Conservation (phyloP, 2,329 filamentous ascomycete species). For the Ascocoryne sarcoides region DNA sequence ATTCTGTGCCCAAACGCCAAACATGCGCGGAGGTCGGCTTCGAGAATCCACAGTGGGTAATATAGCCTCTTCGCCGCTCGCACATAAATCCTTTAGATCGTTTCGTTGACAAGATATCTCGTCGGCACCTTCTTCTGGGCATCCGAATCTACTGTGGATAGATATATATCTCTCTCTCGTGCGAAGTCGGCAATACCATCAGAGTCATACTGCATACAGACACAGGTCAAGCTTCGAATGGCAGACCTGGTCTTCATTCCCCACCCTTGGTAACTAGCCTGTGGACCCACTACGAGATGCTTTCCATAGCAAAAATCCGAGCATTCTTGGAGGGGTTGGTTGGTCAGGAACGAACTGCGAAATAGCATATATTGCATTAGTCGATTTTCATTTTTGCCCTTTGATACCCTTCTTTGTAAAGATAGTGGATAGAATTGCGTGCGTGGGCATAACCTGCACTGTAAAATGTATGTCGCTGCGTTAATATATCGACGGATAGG, state of each 20-base stretch:
- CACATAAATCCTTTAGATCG: slow-evolving; percentile 36
- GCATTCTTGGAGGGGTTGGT: not conserved
- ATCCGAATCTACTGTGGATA: not conserved
- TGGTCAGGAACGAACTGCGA: not conserved
- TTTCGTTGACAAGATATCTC: slow-evolving; percentile 29
- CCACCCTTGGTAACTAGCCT: too few species aligned
- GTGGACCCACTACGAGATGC: too few species aligned
- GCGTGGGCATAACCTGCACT: slow-evolving; percentile 9
- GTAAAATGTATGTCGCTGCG: slow-evolving; percentile 6
- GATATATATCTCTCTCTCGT: not conserved
- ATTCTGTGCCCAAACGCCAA: slow-evolving; percentile 53
- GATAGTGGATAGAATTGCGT: too few species aligned
- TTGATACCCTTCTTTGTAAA: slow-evolving; percentile 15
- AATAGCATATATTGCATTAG: not conserved
- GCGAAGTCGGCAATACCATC: slow-evolving; percentile 2
- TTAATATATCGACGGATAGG: too few species aligned
- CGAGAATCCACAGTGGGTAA: slow-evolving; percentile 30
- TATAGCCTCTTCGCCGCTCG: slow-evolving; percentile 30
- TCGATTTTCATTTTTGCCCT: slow-evolving; percentile 5
- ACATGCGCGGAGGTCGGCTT: slow-evolving; percentile 40
- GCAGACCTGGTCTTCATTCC: too few species aligned
- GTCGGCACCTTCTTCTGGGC: not conserved
- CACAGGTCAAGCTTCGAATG: not conserved
- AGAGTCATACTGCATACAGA: slow-evolving; percentile 1
- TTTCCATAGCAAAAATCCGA: too few species aligned